Conservation (phyloP, 257 asterid species). For the Fraxinus pennsylvanica region DNA sequence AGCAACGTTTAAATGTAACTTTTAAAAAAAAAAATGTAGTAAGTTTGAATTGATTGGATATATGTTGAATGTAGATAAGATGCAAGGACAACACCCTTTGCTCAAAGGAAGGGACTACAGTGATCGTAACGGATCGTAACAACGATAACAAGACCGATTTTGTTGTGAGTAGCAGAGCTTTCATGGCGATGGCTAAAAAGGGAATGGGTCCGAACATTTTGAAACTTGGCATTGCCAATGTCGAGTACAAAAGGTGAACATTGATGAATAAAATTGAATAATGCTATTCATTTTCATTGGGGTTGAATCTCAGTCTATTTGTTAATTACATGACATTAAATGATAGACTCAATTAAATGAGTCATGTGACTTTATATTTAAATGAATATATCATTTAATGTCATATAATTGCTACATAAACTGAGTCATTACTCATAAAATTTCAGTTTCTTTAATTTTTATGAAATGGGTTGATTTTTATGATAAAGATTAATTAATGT, state of each 20-base stretch:
- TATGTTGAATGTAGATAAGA: constrained; percentile 48
- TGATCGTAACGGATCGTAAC: constrained; percentile 58
- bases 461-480: no score
- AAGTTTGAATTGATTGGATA: not conserved
- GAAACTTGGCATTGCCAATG: constrained; percentile 56
- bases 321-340: no score
- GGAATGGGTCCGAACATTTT: constrained; percentile 49
- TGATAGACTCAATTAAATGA: no score
- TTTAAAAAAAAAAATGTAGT: no score
- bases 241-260: constrained; percentile 69
- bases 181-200: constrained; percentile 61
- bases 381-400: no score
- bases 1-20: not conserved
- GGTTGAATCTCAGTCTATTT: no score
- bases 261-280: no score
- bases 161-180: constrained; percentile 70
- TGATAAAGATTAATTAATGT: not conserved
- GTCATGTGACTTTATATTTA: no score
- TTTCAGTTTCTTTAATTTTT: no score
- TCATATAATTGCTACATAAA: no score
- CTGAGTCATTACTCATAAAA: no score
- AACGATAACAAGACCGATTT: constrained; percentile 54
- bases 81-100: constrained; percentile 56
- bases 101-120: constrained; percentile 46
- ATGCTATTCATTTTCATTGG: no score